A percentile compares a stretch with the other conserved stretches of the same genome.
These are phyloP conservation scores for Adansonia rubrostipa DNA, from an alignment of 441 rosid genomes.

Conservation along the genomic window DNA sequence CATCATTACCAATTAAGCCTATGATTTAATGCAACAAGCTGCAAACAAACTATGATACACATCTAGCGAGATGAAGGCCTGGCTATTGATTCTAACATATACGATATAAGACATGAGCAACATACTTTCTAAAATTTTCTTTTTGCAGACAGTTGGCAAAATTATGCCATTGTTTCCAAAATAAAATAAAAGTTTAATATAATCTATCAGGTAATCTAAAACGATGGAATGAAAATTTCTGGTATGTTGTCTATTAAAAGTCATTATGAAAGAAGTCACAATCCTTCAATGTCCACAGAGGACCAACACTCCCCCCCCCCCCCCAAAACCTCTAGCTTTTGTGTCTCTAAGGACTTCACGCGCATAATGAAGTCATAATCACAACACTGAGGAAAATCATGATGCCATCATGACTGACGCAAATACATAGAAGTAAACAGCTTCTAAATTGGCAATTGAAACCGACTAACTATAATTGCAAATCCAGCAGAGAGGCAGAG, in stretches of 20 bases:
- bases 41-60: conserved; percentile 4
- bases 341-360: not conserved
- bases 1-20: not conserved
- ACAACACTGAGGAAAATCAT: not conserved
- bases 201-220: not conserved
- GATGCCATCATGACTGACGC: not conserved
- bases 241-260: conserved; percentile 2
- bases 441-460: not conserved
- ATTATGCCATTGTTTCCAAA: not conserved
- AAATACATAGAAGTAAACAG: conserved; percentile 7
- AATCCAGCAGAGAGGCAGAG: conserved; percentile 10
- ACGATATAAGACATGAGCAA: not conserved
- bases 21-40: conserved; percentile 15
- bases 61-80: not conserved
- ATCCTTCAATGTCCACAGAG: conserved; percentile 7
- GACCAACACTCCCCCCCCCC: not conserved
- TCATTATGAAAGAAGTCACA: not conserved
- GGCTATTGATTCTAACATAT: not conserved
- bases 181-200: not conserved
- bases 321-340: not conserved
- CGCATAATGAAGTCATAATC: not conserved
- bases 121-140: not conserved
- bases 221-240: not conserved
- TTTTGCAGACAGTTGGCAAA: not conserved
- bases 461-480: not conserved